phyloP scores from a whole-genome alignment of 2,329 filamentous ascomycete species.

The Cryphonectria parasitica region DNA sequence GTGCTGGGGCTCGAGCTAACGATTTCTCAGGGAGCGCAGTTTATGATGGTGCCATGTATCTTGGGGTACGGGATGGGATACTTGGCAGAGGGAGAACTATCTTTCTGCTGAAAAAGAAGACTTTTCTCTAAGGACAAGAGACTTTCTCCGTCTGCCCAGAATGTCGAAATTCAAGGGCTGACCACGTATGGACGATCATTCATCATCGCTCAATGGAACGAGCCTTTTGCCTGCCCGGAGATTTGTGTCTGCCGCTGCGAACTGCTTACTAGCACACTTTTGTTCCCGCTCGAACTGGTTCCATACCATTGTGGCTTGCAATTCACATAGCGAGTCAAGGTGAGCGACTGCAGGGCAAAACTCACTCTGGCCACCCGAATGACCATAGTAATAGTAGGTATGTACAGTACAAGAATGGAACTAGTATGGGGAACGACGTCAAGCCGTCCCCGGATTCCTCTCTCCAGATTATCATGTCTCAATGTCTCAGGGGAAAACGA shows the following conservation, averaged over 20 bases:
- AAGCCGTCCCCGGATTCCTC: constrained; percentile 1
- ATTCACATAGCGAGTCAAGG: not conserved
- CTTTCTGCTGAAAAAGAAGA: not conserved
- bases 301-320: not conserved
- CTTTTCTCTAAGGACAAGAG: too few relatives aligned
- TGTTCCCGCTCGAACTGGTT: not conserved
- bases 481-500: not conserved
- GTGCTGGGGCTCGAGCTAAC: not conserved
- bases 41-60: not conserved
- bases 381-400: not conserved
- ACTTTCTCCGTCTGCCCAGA: not conserved
- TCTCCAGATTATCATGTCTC: not conserved
- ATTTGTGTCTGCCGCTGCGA: not conserved
- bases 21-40: not conserved
- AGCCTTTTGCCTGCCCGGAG: not conserved
- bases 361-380: not conserved
- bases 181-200: not conserved
- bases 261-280: not conserved
- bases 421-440: not conserved
- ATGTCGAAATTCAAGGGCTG: not conserved
- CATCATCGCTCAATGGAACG: not conserved
- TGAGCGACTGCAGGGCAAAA: too few relatives aligned
- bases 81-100: not conserved
- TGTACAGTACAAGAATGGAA: not conserved
- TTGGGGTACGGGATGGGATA: not conserved